Evolutionary conservation across 805 yeast species (phyloP).

Genomic region (Hanseniaspora singularis): DNA sequence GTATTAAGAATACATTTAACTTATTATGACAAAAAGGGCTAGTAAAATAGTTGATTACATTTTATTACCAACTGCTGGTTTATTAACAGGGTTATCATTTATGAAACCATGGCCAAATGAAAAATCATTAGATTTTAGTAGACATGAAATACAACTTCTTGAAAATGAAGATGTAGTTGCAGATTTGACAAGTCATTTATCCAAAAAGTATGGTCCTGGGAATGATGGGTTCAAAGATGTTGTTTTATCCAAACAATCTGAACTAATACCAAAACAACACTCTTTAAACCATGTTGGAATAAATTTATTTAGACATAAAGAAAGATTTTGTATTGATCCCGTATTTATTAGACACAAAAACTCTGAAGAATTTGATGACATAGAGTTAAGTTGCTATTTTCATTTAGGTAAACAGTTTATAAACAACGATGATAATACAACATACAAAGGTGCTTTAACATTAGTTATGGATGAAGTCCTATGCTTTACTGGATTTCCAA

Average conservation of each 20-base stretch:
- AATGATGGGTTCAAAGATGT: not conserved
- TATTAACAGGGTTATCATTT: constrained; percentile 24
- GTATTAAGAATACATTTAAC: not conserved
- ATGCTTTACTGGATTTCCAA: constrained; percentile 74
- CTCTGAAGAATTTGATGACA: constrained; percentile 36
- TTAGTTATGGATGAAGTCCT: constrained; percentile 75
- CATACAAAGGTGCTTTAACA: constrained; percentile 72
- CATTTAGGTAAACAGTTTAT: constrained; percentile 57
- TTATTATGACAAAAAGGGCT: not conserved
- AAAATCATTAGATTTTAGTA: constrained; percentile 17
- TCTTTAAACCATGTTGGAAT: constrained; percentile 53
- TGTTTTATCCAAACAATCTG: constrained; percentile 6
- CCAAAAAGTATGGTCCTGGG: not conserved
- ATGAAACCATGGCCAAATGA: constrained; percentile 28
- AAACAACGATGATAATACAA: constrained; percentile 51
- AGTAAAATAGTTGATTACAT: constrained; percentile 6
- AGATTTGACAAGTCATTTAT: not conserved
- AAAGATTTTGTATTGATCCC: constrained; percentile 65
- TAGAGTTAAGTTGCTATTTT: constrained; percentile 50
- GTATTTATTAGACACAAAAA: constrained; percentile 21
- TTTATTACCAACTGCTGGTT: constrained; percentile 23
- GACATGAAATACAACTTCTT: not conserved
- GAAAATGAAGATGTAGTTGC: constrained; percentile 1
- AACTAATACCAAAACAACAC: constrained; percentile 32
- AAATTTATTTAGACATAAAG: constrained; percentile 59